These are phyloP conservation scores for Colletotrichum tamarilloi DNA, from an alignment of 2,329 filamentous ascomycete genomes.

Conservation along the genomic window DNA sequence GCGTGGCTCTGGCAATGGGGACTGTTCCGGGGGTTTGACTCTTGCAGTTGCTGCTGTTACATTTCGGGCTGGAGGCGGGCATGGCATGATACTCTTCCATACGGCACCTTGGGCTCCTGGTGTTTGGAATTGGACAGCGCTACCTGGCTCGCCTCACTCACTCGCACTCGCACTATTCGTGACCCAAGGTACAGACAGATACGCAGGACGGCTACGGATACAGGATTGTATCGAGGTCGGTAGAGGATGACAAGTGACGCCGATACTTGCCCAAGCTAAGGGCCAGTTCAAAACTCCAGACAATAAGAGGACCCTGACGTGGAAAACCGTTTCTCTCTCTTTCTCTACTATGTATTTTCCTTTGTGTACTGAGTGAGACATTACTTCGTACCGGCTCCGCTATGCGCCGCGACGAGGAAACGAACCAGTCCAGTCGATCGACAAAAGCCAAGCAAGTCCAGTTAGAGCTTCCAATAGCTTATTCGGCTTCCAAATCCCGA, in stretches of 20 bases:
- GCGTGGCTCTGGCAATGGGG: background rate
- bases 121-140: background rate
- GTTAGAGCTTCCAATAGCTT: background rate
- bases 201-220: no score
- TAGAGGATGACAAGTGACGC: no score
- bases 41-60: conserved; percentile 1
- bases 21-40: conserved; percentile 9
- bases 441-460: background rate
- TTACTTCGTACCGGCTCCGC: background rate
- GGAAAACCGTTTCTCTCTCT: background rate
- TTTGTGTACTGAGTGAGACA: background rate
- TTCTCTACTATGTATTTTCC: background rate
- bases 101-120: background rate
- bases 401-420: background rate
- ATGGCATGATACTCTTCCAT: conserved; percentile 8
- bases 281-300: background rate
- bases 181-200: background rate
- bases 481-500: background rate
- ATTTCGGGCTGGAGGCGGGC: background rate
- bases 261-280: no score
- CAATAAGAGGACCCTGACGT: background rate
- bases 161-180: background rate
- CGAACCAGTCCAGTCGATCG: background rate
- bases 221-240: no score
- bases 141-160: background rate